Conservation (phyloP, 2,329 filamentous ascomycete species). For the Aspergillus neotritici region DNA sequence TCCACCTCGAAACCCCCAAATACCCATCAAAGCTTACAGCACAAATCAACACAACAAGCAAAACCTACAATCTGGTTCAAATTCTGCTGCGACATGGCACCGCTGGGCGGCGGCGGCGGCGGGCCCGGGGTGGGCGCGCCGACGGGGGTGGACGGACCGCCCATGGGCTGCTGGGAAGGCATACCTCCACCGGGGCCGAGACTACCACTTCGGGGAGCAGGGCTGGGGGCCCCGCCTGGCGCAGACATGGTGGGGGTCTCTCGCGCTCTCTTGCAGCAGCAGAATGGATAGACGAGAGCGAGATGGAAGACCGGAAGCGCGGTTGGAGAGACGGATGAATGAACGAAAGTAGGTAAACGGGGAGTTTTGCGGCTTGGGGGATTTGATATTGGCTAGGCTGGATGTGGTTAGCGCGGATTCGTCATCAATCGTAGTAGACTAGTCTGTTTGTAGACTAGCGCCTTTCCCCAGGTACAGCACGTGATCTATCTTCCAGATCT, state of each 20-base stretch:
- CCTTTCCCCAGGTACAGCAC: background rate
- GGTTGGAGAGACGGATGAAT: conserved; percentile 4
- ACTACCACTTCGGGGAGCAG: conserved; percentile 45
- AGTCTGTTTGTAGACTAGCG: conserved; percentile 2
- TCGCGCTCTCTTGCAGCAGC: background rate
- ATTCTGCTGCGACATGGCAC: conserved; percentile 72
- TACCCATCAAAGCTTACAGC: conserved; percentile 1
- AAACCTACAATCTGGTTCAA: conserved; percentile 87
- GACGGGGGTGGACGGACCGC: conserved; percentile 42
- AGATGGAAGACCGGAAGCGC: conserved; percentile 1
- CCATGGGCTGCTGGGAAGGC: conserved; percentile 45
- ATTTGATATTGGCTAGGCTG: conserved; percentile 20
- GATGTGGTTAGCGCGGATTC: conserved; percentile 1
- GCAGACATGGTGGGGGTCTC: conserved; percentile 38
- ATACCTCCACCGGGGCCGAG: conserved; percentile 43
- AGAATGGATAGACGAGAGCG: background rate
- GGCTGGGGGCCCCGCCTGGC: conserved; percentile 43
- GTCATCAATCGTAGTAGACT: conserved; percentile 2
- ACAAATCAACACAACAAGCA: conserved; percentile 3
- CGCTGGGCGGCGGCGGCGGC: conserved; percentile 29
- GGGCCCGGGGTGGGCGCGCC: conserved; percentile 37
- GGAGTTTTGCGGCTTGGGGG: conserved; percentile 12
- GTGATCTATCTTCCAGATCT: background rate
- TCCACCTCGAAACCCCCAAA: background rate
- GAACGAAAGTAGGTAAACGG: conserved; percentile 7